These are phyloP conservation scores for Hypoxylon subgilvum DNA, from an alignment of 495 filamentous ascomycete species.

Conservation along the genomic window DNA sequence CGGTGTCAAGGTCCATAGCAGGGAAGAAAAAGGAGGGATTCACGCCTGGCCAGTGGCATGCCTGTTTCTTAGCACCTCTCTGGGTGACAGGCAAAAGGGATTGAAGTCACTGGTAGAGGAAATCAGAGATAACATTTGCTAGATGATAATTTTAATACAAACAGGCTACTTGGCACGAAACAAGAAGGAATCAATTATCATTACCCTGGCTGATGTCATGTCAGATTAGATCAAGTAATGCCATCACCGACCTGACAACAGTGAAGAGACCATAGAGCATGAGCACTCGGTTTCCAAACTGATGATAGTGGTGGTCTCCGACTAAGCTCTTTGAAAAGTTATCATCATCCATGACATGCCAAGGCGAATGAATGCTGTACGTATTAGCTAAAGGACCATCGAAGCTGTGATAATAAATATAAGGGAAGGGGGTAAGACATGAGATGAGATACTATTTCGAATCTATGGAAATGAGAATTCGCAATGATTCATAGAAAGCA, in stretches of 20 bases:
- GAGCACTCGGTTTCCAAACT: slow-evolving; percentile 50
- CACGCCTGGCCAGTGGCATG: slow-evolving; percentile 81
- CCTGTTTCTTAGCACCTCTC: slow-evolving; percentile 66
- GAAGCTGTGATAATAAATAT: neutral
- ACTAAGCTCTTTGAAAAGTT: slow-evolving; percentile 49
- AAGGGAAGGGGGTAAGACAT: neutral
- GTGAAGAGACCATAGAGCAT: slow-evolving; percentile 55
- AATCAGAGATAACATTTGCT: slow-evolving; percentile 48
- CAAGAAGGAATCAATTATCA: slow-evolving; percentile 27
- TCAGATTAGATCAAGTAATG: slow-evolving; percentile 65
- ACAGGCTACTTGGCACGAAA: slow-evolving; percentile 10
- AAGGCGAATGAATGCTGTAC: slow-evolving; percentile 1
- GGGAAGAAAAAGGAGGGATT: slow-evolving; percentile 65
- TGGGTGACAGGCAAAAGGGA: slow-evolving; percentile 62
- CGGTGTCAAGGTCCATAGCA: slow-evolving; percentile 53
- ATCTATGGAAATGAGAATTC: neutral
- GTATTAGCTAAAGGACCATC: slow-evolving; percentile 10
- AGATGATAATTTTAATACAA: slow-evolving; percentile 13
- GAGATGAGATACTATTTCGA: neutral
- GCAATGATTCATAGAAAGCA: slow-evolving; percentile 7
- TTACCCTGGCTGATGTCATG: slow-evolving; percentile 29
- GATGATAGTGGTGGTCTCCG: slow-evolving; percentile 44
- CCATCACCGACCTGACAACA: slow-evolving; percentile 56
- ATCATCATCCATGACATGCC: slow-evolving; percentile 51
- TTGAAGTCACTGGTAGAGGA: slow-evolving; percentile 61